Conservation (phyloP, 768 basidiomycete genomes). For the Lactarius quietus region DNA sequence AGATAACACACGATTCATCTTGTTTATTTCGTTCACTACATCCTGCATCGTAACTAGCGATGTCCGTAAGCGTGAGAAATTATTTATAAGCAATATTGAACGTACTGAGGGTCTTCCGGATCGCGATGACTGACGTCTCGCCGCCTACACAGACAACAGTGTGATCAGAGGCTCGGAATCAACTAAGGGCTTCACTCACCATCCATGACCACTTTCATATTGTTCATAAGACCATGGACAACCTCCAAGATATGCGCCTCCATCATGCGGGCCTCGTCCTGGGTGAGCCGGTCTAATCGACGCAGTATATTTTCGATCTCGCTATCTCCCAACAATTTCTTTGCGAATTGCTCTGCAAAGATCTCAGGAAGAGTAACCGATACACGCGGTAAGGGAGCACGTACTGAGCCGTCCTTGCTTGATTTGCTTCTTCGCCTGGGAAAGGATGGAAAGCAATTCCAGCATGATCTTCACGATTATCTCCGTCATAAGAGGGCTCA, state of each 20-base stretch:
- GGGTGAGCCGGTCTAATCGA: background rate
- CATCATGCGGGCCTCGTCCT: background rate
- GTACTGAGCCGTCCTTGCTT: background rate
- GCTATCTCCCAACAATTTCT: background rate
- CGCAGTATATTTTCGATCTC: background rate
- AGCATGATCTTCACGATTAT: background rate
- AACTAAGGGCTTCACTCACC: background rate
- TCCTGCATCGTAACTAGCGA: background rate
- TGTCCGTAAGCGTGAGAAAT: background rate
- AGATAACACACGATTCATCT: background rate
- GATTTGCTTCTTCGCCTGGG: background rate
- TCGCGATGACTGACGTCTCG: background rate
- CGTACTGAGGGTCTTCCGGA: background rate
- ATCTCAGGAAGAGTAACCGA: conserved; percentile 14
- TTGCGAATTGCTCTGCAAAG: background rate
- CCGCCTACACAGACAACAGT: background rate
- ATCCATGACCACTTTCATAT: background rate
- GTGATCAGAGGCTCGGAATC: background rate
- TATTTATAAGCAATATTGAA: background rate
- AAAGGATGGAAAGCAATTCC: background rate
- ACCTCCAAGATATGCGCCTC: background rate
- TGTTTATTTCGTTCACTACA: background rate
- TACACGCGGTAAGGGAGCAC: background rate
- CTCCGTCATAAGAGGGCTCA: background rate
- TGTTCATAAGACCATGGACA: background rate